Conservation (phyloP, 2,329 filamentous ascomycete species). For the Colletotrichum sp. region DNA sequence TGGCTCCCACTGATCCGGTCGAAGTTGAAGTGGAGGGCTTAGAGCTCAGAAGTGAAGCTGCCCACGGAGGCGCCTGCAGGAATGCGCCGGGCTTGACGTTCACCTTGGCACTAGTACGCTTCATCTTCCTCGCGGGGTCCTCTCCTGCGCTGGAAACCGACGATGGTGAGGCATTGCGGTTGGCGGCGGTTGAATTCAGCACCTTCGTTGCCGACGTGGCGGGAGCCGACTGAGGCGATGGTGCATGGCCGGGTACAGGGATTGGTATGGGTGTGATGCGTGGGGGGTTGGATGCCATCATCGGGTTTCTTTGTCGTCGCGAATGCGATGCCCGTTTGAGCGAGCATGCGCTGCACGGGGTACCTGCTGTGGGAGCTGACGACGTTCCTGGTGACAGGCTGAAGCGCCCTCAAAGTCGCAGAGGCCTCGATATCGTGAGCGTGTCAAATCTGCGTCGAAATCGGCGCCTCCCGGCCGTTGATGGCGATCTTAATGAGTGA, state of each 20-base stretch:
- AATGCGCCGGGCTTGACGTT: background rate
- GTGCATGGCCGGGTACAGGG: background rate
- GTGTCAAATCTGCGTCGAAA: background rate
- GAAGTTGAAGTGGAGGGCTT: background rate
- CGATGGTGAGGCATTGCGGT: background rate
- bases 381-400: rapidly evolving
- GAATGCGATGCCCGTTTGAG: background rate
- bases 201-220: background rate
- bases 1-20: background rate
- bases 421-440: background rate
- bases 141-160: slow-evolving; percentile 3
- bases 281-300: background rate
- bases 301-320: background rate
- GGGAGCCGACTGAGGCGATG: background rate
- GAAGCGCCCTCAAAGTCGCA: background rate
- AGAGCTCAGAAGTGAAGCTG: background rate
- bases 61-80: slow-evolving; percentile 3
- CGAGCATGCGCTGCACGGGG: background rate
- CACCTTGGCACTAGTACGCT: slow-evolving; percentile 4
- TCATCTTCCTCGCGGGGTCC: slow-evolving; percentile 6
- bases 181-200: background rate
- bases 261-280: background rate
- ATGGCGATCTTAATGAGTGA: background rate
- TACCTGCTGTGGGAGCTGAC: background rate
- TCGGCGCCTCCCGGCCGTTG: background rate